These are phyloP conservation scores for Candida golubevii DNA, from an alignment of 805 yeast species.

Conservation along the genomic window DNA sequence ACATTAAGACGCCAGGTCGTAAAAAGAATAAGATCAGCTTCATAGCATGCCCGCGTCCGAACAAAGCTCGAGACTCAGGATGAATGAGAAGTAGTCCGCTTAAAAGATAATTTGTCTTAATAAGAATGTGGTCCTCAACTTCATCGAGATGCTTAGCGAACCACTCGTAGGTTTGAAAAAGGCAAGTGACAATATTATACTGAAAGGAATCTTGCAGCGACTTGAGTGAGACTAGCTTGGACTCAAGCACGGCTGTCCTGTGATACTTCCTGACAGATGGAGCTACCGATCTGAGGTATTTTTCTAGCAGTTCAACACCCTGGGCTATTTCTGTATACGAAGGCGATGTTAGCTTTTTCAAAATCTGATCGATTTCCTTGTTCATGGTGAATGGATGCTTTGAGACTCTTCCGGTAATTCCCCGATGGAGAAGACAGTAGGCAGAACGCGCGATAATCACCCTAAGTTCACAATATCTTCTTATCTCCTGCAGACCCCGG, in stretches of 20 bases:
- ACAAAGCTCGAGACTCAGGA: slow-evolving; percentile 48
- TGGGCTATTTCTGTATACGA: slow-evolving; percentile 2
- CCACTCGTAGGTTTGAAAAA: slow-evolving; percentile 21
- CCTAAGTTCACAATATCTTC: too few relatives aligned
- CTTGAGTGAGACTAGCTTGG: slow-evolving; percentile 28
- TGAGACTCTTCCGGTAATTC: too few relatives aligned
- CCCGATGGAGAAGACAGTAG: too few relatives aligned
- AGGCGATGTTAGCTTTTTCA: slow-evolving; percentile 7
- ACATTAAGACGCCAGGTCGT: slow-evolving; percentile 8
- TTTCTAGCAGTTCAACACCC: slow-evolving; percentile 10
- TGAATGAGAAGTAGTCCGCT: slow-evolving; percentile 63
- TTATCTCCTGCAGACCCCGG: too few relatives aligned
- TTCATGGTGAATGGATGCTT: too few relatives aligned
- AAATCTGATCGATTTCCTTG: neutral
- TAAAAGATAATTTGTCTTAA: slow-evolving; percentile 34
- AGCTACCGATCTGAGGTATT: slow-evolving; percentile 8
- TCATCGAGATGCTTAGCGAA: neutral
- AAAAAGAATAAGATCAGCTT: slow-evolving; percentile 25
- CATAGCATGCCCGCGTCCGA: slow-evolving; percentile 42
- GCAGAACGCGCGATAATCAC: too few relatives aligned
- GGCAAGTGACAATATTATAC: slow-evolving; percentile 43
- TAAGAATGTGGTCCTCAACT: slow-evolving; percentile 8
- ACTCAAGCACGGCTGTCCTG: slow-evolving; percentile 5
- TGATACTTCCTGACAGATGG: slow-evolving; percentile 11
- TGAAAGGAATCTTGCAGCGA: slow-evolving; percentile 50